Percentiles rank a stretch among this genome's conserved stretches.
phyloP scores from a whole-genome alignment of 1,284 basidiomycete genomes.

The Ustilago cynodontis region DNA sequence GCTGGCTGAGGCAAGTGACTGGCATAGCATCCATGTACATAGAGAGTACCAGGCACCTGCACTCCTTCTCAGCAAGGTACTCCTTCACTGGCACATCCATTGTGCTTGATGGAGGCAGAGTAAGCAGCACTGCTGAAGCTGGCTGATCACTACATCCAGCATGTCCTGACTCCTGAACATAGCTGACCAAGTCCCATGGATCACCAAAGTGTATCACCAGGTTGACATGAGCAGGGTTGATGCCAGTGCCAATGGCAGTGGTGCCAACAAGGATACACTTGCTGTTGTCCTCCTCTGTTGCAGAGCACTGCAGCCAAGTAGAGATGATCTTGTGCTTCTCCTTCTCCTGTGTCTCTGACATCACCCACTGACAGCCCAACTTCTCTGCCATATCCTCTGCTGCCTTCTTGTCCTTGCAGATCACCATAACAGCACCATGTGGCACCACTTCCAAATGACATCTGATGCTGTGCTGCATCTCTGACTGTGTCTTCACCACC shows the following conservation, averaged over 20 bases:
- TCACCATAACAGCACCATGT: conserved; percentile 2
- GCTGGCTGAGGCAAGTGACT: conserved; percentile 10
- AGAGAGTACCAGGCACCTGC: background rate
- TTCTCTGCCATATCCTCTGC: conserved; percentile 1
- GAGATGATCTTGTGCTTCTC: background rate
- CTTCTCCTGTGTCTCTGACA: conserved; percentile 2
- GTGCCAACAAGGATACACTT: conserved; percentile 7
- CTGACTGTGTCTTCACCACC: background rate
- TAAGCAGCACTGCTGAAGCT: conserved; percentile 5
- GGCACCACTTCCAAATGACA: background rate
- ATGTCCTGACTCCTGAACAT: conserved; percentile 10
- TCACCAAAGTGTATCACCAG: conserved; percentile 8
- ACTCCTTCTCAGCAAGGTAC: background rate
- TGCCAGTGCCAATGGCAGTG: conserved; percentile 14
- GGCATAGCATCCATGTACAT: conserved; percentile 6
- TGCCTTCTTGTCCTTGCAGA: background rate
- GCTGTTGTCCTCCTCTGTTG: conserved; percentile 2
- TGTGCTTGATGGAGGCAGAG: background rate
- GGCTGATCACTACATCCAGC: conserved; percentile 3
- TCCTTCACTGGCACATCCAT: background rate
- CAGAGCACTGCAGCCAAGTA: conserved; percentile 4
- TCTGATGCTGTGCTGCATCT: background rate
- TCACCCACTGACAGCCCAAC: background rate
- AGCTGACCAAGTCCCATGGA: conserved; percentile 13
- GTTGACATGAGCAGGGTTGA: conserved; percentile 4